Base-by-base conservation (phyloP, 2,329 filamentous ascomycete species). In the Colletotrichum somersetense region DNA sequence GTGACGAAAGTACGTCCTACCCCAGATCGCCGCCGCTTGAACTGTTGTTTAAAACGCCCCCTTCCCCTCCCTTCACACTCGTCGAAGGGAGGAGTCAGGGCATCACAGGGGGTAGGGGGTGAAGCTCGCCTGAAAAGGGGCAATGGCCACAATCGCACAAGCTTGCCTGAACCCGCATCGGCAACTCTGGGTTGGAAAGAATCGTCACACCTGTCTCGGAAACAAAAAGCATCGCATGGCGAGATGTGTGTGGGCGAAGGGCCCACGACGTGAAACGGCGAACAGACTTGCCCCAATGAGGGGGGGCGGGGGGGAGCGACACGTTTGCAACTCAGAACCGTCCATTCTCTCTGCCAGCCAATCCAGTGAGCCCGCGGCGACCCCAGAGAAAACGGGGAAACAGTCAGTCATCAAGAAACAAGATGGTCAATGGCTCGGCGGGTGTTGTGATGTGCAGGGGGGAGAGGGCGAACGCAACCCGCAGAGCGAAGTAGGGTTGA, bases 151-250 rank as follows among this genome's bases (percentile, higher is more conserved):
- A 20, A 35, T 35, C n/a, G 35, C 16, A 20, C n/a, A 63, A 38
- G 35, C 35, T 14, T 14, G 12, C 33, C 33, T 63, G 30, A 30
- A 18, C 46, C 62, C 14, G 20, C 16, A 42, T 26, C 3, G 23
- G 3, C 16, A 30, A 33, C 33, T 53, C 35, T 52, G 59, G 64
- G 64, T 57, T 68, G 30, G 65, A 63, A 64, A 53, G 69, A 64
- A 55, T 72, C 58, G n/a, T 46, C 44, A 44, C 52, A 53, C 65
- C 18, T 30, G 65, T 59, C 65, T 68, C 65, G 58, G 69, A 68
- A 68, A 50, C 50, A 52, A 40, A 44, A 46, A 56, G 53, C n/a
- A 52, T 46, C 59, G 59, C 33, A 62, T 52, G 46, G 46, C 12
- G 33, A 30, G 30, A 30, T 30, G 35, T 2, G 4, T 56, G 20